Evolutionary conservation across 257 asterid genomes (phyloP), one percentile per base, ranked within the genome.

Genomic region (Mentha longifolia): DNA sequence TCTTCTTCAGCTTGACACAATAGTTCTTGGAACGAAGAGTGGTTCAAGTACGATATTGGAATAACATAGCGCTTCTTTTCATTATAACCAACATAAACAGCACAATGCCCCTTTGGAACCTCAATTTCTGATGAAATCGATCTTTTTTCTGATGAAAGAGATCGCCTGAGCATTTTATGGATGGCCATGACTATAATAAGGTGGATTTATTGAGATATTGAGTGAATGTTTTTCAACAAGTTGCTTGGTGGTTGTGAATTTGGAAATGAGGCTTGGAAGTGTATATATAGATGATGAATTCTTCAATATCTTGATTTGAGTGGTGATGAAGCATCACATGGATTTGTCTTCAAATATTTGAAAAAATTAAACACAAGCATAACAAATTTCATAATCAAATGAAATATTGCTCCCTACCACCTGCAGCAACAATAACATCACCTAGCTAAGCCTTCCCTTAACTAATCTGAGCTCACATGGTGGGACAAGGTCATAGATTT

Each of bases 1-100:
- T 81, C 85, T 51, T 81, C 81, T 52, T 77, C 74, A 1, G 62
- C 76, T 54, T 78, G 43, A 14, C n/a, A n/a, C n/a, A n/a, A n/a
- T n/a, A n/a, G 49, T 16, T 79, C 73, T 67, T 82, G 87, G 37
- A 82, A 82, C 12, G 60, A 61, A 63, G 82, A 72, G 16, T 82
- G 66, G 68, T 82, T 79, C 74, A 82, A 66, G 61, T 79, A 70
- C 39, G 75, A 28, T n/a, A 70, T 68, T 7, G 68, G 60, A 9
- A 70, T 70, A 9, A 70, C 67, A 31, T 59, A 70, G 2, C 75
- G 31, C 61, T n/a, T 70, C 68, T 33, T 71, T 19, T 71, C 74
- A 9, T 60, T 61, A 28, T 60, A 41, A 1, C 69, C 76, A 13
- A 61, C 57, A 30, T 71, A 60, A 35, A 71, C 54, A 0, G 62